These are phyloP conservation scores for Phytophthora vignae DNA, from an alignment of 352 stramenopile genomes.

Conservation along the genomic window DNA sequence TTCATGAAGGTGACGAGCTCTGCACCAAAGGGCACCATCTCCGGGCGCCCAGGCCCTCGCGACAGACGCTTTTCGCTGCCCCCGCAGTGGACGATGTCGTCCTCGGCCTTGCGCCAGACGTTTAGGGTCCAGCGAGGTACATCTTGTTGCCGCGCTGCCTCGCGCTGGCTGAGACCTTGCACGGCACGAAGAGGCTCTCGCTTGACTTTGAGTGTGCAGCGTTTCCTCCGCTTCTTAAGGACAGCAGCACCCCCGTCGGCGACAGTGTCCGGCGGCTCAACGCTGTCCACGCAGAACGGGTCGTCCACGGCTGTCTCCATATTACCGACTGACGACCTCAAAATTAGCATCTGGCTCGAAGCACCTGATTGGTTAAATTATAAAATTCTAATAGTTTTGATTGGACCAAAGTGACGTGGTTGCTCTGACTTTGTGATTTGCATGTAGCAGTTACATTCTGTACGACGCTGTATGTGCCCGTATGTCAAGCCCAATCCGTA, in stretches of 20 bases:
- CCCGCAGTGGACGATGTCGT: no score
- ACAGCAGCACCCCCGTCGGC: not conserved
- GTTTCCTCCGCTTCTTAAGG: not conserved
- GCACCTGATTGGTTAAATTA: constrained; percentile 3
- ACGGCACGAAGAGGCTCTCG: not conserved
- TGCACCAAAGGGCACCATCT: constrained; percentile 1
- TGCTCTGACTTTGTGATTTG: not conserved
- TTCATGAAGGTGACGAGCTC: constrained; percentile 10
- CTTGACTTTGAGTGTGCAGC: not conserved
- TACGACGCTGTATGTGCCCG: not conserved
- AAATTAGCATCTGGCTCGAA: not conserved
- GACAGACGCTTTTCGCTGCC: constrained; percentile 3
- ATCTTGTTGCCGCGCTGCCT: not conserved
- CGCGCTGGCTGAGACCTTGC: constrained; percentile 10
- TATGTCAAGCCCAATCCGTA: no score
- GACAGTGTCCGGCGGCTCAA: not conserved
- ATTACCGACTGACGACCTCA: not conserved
- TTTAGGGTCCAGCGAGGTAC: not conserved
- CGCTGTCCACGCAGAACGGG: not conserved
- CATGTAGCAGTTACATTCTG: not conserved
- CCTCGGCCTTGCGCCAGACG: not conserved
- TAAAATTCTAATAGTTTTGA: not conserved
- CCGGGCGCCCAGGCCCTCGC: not conserved
- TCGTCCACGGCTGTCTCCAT: constrained; percentile 3
- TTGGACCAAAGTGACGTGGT: not conserved